Evolutionary conservation across 1,284 basidiomycete species (phyloP).

Genomic region (Fomitopsis betulina): DNA sequence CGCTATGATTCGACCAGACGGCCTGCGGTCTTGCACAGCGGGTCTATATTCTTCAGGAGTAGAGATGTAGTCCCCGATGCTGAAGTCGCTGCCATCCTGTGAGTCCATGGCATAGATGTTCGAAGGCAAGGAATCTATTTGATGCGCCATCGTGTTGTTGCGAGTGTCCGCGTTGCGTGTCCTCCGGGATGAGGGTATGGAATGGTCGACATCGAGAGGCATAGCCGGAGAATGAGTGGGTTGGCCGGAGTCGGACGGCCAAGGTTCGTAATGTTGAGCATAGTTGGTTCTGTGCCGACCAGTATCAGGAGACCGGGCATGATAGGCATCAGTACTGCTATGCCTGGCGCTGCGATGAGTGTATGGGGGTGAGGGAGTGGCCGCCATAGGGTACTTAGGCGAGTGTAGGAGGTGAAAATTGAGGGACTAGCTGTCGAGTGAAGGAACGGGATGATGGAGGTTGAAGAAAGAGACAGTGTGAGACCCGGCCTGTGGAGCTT

Average conservation of each 20-base stretch:
- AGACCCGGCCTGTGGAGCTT: too few species aligned
- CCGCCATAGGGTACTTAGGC: not conserved
- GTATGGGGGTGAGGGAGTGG: not conserved
- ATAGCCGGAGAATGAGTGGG: not conserved
- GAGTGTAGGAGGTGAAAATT: not conserved
- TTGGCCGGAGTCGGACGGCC: not conserved
- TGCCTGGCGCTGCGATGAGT: too few species aligned
- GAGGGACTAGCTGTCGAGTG: constrained; percentile 10
- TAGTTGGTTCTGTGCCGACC: not conserved
- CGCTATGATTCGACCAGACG: not conserved
- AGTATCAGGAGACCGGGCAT: not conserved
- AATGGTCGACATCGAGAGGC: not conserved
- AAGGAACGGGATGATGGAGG: not conserved
- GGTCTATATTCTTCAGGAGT: not conserved
- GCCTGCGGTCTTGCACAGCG: not conserved
- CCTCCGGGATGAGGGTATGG: not conserved
- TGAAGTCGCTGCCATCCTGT: not conserved
- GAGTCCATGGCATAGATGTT: not conserved
- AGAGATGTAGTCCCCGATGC: not conserved
- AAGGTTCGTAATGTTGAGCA: not conserved
- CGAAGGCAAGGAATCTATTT: not conserved
- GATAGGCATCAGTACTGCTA: not conserved
- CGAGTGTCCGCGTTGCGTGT: too few species aligned
- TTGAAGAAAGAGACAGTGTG: not conserved
- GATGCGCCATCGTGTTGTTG: not conserved